Percentiles rank a stretch among this genome's conserved stretches.
phyloP scores from a whole-genome alignment of 768 basidiomycete species.

The Kockovaella imperatae region DNA sequence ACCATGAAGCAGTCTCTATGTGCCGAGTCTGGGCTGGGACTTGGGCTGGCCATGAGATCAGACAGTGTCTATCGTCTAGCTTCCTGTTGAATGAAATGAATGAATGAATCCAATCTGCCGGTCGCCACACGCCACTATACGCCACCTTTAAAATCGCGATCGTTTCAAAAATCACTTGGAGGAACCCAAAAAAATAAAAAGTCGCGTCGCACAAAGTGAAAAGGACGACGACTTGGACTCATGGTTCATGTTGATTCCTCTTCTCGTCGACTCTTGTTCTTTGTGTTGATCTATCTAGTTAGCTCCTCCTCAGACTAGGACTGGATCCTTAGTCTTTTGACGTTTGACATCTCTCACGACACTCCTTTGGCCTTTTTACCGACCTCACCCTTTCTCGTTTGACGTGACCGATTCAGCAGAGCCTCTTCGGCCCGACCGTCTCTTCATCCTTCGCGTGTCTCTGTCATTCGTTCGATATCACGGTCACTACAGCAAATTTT shows the following conservation, averaged over 20 bases:
- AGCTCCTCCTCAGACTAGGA: conserved; percentile 20
- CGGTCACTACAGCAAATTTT: background rate
- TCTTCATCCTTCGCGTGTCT: background rate
- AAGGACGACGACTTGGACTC: background rate
- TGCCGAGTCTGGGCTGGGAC: background rate
- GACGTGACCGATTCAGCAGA: background rate
- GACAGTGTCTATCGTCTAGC: background rate
- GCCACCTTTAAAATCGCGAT: no score
- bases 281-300: conserved; percentile 14
- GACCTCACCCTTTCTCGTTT: background rate
- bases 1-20: background rate
- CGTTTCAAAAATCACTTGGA: background rate
- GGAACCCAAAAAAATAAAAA: background rate
- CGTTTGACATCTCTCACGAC: background rate
- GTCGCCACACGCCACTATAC: no score
- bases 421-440: background rate
- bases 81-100: background rate
- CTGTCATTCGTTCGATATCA: background rate
- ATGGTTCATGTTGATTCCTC: conserved; percentile 9
- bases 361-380: background rate
- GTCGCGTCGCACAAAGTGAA: background rate
- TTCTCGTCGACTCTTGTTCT: conserved; percentile 25
- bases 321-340: conserved; percentile 2
- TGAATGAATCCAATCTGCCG: background rate
- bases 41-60: background rate